Base-by-base conservation (phyloP, 2,329 filamentous ascomycete species). In the Myriosclerotinia scirpicola region DNA sequence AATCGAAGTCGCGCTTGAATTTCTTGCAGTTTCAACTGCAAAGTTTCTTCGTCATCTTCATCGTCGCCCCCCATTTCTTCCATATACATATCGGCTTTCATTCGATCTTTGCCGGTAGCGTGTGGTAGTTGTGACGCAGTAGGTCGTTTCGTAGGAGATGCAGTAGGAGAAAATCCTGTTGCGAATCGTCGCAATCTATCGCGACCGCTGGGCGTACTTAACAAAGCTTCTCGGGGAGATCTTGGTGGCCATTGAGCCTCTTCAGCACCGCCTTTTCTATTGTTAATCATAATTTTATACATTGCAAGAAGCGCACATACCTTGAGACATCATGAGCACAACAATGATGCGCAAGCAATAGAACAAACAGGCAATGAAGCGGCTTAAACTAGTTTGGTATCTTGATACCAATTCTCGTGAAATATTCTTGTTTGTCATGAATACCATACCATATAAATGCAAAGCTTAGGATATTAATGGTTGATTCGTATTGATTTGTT, bases 1-100 rank as follows among this genome's bases (percentile, higher is more conserved):
- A 98, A 79, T 78, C 90, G 95, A 63, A 98, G 80, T 68, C 90
- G 89, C 8, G 93, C 92, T 77, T 98, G 89, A 67, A 99, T 96
- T 65, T 91, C 92, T 70, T 93, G 88, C 6, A 98, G 81, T 76
- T 96, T 89, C 69, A 99, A 80, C 75, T 96, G 87, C 44, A 98
- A 80, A 1, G 88, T 96, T 80, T 98, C 93, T 77, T 97, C 93
- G 8, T 96, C 85, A n/a, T 86, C 84, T 11, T 83, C 90, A 5
- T 91, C 89, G 0, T 89, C 87, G 5, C 80, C 80, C 4, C 82
- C 80, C 20, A 55, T 75, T 36, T 75, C 74, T 17, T 75, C 76
- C 14, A 73, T 74, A 59, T 77, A 76, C 69, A 77, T 71, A 53
- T 76, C 77, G 52, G 65, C 59, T 71, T 76, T 54, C 54, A 73